Conservation (phyloP, 352 stramenopile genomes). For the Pythium scleroteichum region DNA sequence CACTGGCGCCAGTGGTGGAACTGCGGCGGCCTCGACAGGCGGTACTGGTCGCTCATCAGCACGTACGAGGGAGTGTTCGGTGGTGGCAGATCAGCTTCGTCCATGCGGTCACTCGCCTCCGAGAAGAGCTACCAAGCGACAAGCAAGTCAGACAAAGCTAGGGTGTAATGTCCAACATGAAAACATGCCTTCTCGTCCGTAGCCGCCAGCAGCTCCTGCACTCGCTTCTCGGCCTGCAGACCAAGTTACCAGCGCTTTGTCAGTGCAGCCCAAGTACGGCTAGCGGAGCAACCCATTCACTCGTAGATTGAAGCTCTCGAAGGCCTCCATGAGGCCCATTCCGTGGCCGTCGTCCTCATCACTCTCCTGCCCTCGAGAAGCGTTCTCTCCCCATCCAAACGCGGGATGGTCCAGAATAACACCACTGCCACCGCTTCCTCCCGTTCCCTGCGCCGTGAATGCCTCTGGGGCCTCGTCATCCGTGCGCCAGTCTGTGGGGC, state of each 20-base stretch:
- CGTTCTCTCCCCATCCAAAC: neutral
- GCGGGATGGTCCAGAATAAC: neutral
- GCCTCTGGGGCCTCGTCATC: neutral
- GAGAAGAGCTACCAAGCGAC: neutral
- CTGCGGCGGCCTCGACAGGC: constrained; percentile 40
- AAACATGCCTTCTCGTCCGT: constrained; percentile 42
- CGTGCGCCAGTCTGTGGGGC: neutral
- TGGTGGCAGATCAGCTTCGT: constrained; percentile 8
- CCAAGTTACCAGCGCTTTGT: neutral
- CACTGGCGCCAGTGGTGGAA: constrained; percentile 48
- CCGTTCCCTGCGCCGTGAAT: neutral
- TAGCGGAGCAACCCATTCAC: constrained; percentile 13
- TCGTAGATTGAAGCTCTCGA: constrained; percentile 54
- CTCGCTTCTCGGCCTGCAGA: constrained; percentile 41
- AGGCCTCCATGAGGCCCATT: constrained; percentile 42
- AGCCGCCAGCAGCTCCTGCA: constrained; percentile 35
- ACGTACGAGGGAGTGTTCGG: constrained; percentile 32
- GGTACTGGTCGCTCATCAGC: constrained; percentile 53
- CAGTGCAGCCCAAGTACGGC: neutral
- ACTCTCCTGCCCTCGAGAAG: neutral
- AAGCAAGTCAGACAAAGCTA: no score
- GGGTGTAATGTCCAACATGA: no score
- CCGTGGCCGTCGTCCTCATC: neutral
- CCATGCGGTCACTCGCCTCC: neutral
- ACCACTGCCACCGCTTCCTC: neutral